Evolutionary conservation across 495 filamentous ascomycete genomes (phyloP), one percentile per base, ranked within the genome.

Genomic region (Penicillium taxi): DNA sequence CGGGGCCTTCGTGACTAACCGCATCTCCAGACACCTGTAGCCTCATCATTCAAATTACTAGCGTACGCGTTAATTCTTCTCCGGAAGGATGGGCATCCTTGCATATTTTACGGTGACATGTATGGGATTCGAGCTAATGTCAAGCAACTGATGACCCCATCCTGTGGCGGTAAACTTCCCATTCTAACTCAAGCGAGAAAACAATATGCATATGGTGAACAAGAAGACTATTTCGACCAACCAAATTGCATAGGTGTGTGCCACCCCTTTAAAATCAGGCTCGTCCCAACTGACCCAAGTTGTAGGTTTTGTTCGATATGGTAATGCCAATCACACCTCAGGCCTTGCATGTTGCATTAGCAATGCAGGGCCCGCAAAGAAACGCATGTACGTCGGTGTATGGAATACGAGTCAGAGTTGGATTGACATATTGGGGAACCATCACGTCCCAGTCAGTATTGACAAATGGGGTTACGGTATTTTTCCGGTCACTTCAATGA

Each of bases 41-140:
- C 67, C 5, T 48, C 58, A 2, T 70, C 66, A 49, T 82, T 81
- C 63, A 74, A 78, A 44, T 67, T 74, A 2, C 55, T 78, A 8
- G 73, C 74, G 19, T 77, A 81, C 42, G 57, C 74, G 6, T 59
- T 80, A 23, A 85, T 84, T 37, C 74, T 86, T 11, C 73, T 86
- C 13, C 77, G 80, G 15, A 51, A 65, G 24, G 55, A 66, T 9
- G 81, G 82, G 22, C 80, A 79, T 39, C 82, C 82, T 0, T 86
- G 80, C 44, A 45, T 84, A 33, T 88, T 82, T 52, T 86, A 80
- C 50, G 82, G 82, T 20, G 82, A 88, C 44, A 45, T 86, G 7
- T 86, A 84, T 51, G 81, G 82, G n/a, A 77, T 81, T 41, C 56
- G 67, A 41, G 72, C 59, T 8, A 55, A 50, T 32, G 45, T 44